A percentile compares a stretch with the other conserved stretches of the same genome.
Conservation (phyloP, 129 eudicot species). For the Glebionis coronaria region DNA sequence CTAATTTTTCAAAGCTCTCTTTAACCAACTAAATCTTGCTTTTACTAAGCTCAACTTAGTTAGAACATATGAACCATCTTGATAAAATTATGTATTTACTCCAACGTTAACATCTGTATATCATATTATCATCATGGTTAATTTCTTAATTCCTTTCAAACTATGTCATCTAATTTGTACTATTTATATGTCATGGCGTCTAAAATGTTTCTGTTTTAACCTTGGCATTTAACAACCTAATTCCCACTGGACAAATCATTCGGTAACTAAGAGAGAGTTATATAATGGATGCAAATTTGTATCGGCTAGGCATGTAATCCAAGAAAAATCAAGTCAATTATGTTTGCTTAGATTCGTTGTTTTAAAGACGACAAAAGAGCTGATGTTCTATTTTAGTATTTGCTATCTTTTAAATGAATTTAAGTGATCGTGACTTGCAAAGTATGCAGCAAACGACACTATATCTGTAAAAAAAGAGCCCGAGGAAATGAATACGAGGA, state of each 20-base stretch:
- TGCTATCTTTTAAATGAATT: not conserved
- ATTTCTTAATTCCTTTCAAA: not conserved
- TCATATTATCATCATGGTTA: not conserved
- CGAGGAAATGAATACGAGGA: slow-evolving; percentile 1
- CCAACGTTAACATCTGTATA: not conserved
- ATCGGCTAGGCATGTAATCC: slow-evolving; percentile 17
- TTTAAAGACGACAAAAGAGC: not conserved
- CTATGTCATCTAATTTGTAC: slow-evolving; percentile 10
- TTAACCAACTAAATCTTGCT: too few species aligned
- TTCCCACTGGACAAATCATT: not conserved
- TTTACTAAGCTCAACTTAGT: too few species aligned
- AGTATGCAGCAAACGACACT: not conserved
- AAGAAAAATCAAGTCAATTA: not conserved
- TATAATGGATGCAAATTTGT: not conserved
- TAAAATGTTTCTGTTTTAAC: not conserved
- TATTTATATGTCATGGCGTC: not conserved
- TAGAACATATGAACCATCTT: too few species aligned
- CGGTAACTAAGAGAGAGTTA: not conserved
- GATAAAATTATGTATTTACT: not conserved
- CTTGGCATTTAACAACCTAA: slow-evolving; percentile 21
- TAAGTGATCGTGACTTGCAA: not conserved
- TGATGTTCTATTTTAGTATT: slow-evolving; percentile 1
- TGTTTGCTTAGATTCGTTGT: not conserved
- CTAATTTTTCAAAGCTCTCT: too few species aligned
- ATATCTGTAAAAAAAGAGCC: not conserved